Evolutionary conservation across 2,329 filamentous ascomycete genomes (phyloP), one percentile per base, ranked within the genome.

Genomic region (Helminthosporium solani): DNA sequence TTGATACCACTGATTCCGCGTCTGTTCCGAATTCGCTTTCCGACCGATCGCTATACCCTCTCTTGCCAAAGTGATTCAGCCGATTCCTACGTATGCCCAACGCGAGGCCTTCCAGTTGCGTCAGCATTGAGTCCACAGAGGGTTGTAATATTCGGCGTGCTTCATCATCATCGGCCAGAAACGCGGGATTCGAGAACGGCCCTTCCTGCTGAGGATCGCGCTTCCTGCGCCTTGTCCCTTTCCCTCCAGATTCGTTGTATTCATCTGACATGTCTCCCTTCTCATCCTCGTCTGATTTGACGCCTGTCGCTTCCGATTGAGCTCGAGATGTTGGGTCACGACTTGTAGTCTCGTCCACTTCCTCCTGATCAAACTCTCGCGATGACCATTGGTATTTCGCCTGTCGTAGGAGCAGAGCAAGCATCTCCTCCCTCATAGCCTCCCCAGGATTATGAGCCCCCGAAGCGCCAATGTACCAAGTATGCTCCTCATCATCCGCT

Each of bases 101-200:
- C 5, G 96, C 78, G 0, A 92, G 77, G 4, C 75, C 68, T 57
- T 96, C 89, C 1, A 96, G 64, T 28, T 83, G 81, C 1, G 76
- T 71, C 7, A 96, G 75, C 14, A 91, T 79, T 54, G 88, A 85
- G n/a, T 84, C 78, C 9, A 87, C 78, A 0, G 82, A 78, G 0
- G 90, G 88, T 0, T 78, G 78, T 14, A 96, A 73, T 4, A 95
- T 73, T 1, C 70, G 65, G 47, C 78, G 74, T 0, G 88, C 87
- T 38, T 76, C 65, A 1, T 87, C 83, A 54, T 95, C 90, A 57
- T 95, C 85, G 1, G 82, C 78, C 7, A 86, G 79, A 4, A 88
- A 70, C 2, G 78, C 74, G 0, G 87, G 82, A 31, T 50, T 58
- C 7, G 40, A n/a, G 15, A 48, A 37, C 14, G 28, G 34, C 4